Evolutionary conservation across 2,329 filamentous ascomycete species (phyloP).

Genomic region (Chaetomium sp.): DNA sequence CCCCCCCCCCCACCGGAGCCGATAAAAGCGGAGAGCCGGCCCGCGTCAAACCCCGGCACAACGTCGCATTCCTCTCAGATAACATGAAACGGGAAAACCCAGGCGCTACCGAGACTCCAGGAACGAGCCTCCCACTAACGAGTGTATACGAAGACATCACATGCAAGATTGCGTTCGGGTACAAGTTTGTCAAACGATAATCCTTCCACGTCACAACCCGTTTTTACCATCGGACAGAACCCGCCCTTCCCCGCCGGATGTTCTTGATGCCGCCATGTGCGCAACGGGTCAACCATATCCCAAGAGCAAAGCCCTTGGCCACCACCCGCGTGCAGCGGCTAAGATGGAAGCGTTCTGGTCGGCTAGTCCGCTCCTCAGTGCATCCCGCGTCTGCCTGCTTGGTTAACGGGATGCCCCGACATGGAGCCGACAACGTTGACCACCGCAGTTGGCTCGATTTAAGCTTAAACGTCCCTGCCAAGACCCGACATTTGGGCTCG

Average conservation of each 20-base stretch:
- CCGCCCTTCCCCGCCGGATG: neutral
- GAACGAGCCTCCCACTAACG: neutral
- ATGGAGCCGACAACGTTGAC: neutral
- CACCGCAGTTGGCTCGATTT: conserved; percentile 16
- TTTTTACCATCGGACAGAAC: neutral
- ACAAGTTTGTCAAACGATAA: neutral
- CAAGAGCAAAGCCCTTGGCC: neutral
- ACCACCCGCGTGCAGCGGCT: neutral
- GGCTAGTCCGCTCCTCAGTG: neutral
- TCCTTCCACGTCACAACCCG: neutral
- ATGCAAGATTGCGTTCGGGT: neutral
- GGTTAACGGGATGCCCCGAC: neutral
- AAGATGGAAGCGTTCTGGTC: neutral
- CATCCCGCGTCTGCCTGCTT: neutral
- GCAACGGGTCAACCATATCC: neutral
- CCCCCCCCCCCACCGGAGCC: conserved; percentile 1
- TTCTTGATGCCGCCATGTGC: neutral
- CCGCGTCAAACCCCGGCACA: conserved; percentile 2
- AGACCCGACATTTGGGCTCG: conserved; percentile 21
- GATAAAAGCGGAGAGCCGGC: conserved; percentile 1
- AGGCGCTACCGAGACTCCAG: neutral
- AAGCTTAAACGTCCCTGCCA: conserved; percentile 30
- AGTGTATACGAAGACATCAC: conserved; percentile 5
- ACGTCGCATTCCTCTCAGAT: conserved; percentile 2
- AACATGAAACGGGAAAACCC: neutral